These are phyloP conservation scores for bread wheat (Triticum aestivum) DNA, from an alignment of 176 grass and related monocot genomes.

Conservation along the genomic window DNA sequence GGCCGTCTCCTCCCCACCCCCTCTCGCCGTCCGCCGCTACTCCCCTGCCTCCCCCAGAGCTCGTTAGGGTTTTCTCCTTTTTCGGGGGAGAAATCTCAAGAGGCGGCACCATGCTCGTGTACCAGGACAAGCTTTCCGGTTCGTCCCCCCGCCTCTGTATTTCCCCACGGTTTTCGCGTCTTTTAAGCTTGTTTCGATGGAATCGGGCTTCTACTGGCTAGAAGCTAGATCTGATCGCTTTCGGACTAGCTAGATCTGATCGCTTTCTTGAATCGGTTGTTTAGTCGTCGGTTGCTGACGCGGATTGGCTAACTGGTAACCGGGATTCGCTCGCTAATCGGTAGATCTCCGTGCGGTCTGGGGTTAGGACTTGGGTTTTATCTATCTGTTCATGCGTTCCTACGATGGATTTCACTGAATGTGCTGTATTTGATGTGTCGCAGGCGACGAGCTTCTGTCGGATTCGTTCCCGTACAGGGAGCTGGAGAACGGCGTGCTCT, in stretches of 20 bases:
- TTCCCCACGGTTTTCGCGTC: background rate
- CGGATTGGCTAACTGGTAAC: background rate
- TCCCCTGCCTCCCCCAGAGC: background rate
- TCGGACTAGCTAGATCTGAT: background rate
- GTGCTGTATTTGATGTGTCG: background rate
- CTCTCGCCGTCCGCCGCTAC: constrained; percentile 46
- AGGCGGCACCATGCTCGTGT: constrained; percentile 57
- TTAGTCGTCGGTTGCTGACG: background rate
- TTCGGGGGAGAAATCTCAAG: background rate
- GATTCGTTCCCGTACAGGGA: constrained; percentile 81
- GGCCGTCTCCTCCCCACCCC: background rate
- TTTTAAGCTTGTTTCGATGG: background rate
- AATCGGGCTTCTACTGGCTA: background rate
- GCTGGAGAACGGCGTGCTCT: constrained; percentile 68
- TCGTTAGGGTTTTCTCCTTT: constrained; percentile 45
- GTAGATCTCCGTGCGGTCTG: background rate
- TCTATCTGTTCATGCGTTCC: background rate
- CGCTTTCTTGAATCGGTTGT: background rate
- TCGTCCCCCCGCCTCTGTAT: background rate
- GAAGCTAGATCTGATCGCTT: background rate
- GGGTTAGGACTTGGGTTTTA: background rate
- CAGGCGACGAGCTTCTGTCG: constrained; percentile 85
- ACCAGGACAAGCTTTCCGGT: constrained; percentile 73
- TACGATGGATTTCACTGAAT: background rate
- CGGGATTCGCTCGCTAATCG: background rate